These are phyloP conservation scores for Telopea speciosissima DNA, from an alignment of 177 flowering plant species.

Conservation along the genomic window DNA sequence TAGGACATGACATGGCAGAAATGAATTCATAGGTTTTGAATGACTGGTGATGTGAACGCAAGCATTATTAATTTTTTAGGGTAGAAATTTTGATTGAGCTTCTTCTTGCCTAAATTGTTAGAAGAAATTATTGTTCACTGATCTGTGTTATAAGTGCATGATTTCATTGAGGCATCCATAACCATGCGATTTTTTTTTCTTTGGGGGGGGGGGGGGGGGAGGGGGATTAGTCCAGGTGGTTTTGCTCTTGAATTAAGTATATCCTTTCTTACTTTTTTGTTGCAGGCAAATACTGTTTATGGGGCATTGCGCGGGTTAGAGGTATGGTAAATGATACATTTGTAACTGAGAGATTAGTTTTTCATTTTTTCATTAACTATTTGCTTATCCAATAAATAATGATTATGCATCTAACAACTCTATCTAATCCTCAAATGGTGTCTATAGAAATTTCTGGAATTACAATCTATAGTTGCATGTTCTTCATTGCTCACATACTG, in stretches of 20 bases:
- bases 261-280: conserved; percentile 3
- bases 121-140: too few relatives aligned
- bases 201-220: too few relatives aligned
- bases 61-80: too few relatives aligned
- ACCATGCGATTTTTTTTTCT: too few relatives aligned
- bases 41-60: too few relatives aligned
- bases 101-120: too few relatives aligned
- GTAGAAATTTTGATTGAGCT: too few relatives aligned
- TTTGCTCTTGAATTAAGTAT: conserved; percentile 4
- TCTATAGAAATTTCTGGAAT: background rate
- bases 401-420: background rate
- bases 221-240: background rate
- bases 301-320: conserved; percentile 92
- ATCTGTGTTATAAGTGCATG: too few relatives aligned
- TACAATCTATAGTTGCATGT: background rate
- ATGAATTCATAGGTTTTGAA: too few relatives aligned
- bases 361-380: background rate
- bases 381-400: too few relatives aligned
- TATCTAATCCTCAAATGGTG: background rate
- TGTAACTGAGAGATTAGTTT: background rate
- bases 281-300: conserved; percentile 91
- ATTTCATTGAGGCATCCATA: too few relatives aligned
- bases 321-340: conserved; percentile 36
- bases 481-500: background rate
- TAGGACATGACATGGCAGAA: too few relatives aligned